These are phyloP conservation scores for Harringtonia lauricola DNA, from an alignment of 2,329 filamentous ascomycete genomes.

Conservation along the genomic window DNA sequence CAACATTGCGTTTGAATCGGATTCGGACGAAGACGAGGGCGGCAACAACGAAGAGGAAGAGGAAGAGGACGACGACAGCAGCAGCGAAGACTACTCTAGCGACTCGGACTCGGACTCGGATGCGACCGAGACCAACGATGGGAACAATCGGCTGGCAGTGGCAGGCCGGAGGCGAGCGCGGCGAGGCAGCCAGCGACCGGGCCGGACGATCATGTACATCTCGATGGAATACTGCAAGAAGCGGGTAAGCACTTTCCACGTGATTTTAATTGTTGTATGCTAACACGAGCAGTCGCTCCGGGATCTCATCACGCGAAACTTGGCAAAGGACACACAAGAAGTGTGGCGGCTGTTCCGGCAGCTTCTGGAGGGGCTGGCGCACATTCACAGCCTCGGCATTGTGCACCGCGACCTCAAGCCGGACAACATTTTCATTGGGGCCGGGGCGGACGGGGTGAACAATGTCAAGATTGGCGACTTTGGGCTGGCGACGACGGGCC, in stretches of 20 bases:
- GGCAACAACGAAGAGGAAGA: conserved; percentile 31
- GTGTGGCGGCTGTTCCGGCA: conserved; percentile 88
- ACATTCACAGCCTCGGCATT: conserved; percentile 84
- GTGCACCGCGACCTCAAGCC: conserved; percentile 95
- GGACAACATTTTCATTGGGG: conserved; percentile 85
- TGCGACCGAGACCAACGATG: conserved; percentile 10
- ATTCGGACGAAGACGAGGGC: conserved; percentile 32
- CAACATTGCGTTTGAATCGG: conserved; percentile 62
- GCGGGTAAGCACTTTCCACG: conserved; percentile 41
- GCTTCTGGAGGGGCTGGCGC: conserved; percentile 76
- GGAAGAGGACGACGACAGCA: conserved; percentile 34
- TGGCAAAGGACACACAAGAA: conserved; percentile 65
- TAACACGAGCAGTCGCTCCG: conserved; percentile 54
- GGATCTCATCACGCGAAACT: conserved; percentile 68
- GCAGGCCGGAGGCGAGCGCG: conserved; percentile 12
- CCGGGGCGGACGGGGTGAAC: conserved; percentile 58
- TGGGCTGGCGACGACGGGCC: conserved; percentile 81
- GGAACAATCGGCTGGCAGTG: neutral
- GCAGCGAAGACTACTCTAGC: conserved; percentile 21
- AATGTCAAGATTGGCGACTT: conserved; percentile 97
- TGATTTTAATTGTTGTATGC: too few species aligned
- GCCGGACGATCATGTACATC: conserved; percentile 77
- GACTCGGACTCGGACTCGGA: conserved; percentile 11
- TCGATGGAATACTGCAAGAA: conserved; percentile 99
- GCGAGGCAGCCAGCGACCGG: conserved; percentile 34